Conservation (phyloP, 106 monocot genomes). For the Gastrodia elata region DNA sequence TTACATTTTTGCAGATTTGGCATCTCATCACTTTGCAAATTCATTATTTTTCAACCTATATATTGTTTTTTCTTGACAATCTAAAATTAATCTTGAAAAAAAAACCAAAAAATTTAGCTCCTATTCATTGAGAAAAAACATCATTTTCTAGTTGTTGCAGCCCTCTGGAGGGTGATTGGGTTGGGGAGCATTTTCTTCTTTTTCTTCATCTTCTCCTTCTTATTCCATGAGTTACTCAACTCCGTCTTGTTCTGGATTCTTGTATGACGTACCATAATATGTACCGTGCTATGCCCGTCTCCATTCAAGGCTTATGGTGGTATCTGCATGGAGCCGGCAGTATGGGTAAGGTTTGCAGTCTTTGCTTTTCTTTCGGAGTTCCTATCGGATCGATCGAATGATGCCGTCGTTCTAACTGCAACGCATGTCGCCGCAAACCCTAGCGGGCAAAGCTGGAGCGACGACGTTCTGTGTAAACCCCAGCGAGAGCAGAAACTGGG, state of each 20-base stretch:
- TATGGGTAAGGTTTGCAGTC: constrained; percentile 55
- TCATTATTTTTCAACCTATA: too few relatives aligned
- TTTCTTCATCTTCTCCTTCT: constrained; percentile 28
- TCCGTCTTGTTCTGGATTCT: constrained; percentile 22
- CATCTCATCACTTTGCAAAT: too few relatives aligned
- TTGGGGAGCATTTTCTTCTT: constrained; percentile 67
- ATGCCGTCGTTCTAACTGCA: constrained; percentile 63
- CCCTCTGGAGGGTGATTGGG: constrained; percentile 89
- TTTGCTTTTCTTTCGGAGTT: constrained; percentile 60
- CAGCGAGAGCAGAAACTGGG: too few relatives aligned
- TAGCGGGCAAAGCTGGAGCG: too few relatives aligned
- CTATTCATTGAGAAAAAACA: too few relatives aligned
- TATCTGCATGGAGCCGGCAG: constrained; percentile 40
- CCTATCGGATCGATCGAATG: constrained; percentile 50
- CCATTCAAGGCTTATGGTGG: constrained; percentile 54
- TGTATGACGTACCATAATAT: too few relatives aligned
- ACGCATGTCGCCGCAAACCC: too few relatives aligned
- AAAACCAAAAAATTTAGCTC: too few relatives aligned
- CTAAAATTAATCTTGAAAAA: too few relatives aligned
- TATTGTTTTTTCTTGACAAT: too few relatives aligned
- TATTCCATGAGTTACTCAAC: constrained; percentile 33
- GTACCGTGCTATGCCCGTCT: constrained; percentile 68
- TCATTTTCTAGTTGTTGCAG: constrained; percentile 52
- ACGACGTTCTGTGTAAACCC: too few relatives aligned
- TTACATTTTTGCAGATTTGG: too few relatives aligned